These are phyloP conservation scores for Henckelia pumila DNA, from an alignment of 257 asterid species.

Conservation along the genomic window DNA sequence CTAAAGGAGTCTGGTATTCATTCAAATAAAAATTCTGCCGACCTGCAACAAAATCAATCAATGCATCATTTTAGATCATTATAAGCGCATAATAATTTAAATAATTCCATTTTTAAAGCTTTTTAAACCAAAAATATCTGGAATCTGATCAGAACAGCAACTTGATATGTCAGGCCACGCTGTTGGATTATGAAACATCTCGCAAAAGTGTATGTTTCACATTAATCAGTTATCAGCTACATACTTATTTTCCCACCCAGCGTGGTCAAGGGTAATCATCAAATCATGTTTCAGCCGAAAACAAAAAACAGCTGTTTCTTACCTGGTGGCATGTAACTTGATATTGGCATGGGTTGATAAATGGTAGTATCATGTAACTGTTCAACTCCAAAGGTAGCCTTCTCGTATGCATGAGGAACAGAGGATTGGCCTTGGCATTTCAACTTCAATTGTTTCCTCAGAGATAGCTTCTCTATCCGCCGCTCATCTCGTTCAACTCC, in stretches of 20 bases:
- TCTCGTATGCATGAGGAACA: constrained; percentile 37
- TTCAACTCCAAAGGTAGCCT: constrained; percentile 39
- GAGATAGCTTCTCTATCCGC: constrained; percentile 70
- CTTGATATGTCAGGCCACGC: constrained; percentile 14
- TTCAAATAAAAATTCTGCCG: constrained; percentile 48
- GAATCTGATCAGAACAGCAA: background rate
- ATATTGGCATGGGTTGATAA: constrained; percentile 59
- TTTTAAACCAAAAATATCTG: background rate
- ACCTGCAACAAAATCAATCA: constrained; percentile 40
- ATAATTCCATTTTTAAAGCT: constrained; percentile 10
- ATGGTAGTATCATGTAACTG: constrained; percentile 43
- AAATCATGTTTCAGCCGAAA: constrained; percentile 4
- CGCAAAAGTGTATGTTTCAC: background rate
- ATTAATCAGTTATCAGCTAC: background rate
- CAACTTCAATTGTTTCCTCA: constrained; percentile 86
- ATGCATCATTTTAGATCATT: constrained; percentile 19
- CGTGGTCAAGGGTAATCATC: background rate
- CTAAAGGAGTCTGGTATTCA: constrained; percentile 50
- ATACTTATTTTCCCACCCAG: background rate
- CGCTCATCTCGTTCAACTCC: constrained; percentile 66
- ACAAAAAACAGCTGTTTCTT: constrained; percentile 28
- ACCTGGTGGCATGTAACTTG: constrained; percentile 70
- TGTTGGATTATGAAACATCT: background rate
- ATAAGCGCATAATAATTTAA: constrained; percentile 2
- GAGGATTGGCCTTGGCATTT: constrained; percentile 70